Base-by-base conservation (phyloP, 768 basidiomycete genomes). In the Psilocybe subaeruginosa region DNA sequence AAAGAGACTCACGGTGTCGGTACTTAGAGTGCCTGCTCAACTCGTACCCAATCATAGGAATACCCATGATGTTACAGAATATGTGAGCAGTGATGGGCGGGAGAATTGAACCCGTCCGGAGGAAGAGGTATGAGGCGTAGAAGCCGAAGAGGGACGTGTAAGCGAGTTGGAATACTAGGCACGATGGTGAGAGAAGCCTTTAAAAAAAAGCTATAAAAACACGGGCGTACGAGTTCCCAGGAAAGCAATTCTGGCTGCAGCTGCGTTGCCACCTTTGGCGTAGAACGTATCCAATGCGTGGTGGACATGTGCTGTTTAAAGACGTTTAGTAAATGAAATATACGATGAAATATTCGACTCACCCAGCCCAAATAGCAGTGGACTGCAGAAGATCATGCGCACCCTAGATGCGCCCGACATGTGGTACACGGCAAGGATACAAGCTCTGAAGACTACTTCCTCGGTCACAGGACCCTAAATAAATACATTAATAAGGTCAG, bases 111-210 rank as follows among this genome's bases (percentile, higher is more conserved):
- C 90, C 87, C 3, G 95, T 95, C 52, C 91, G 86, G 7, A 97
- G 80, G 76, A 95, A 94, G 46, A 97, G 82, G 74, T 86, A 97
- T 3, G 93, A 84, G 23, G 87, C 89, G 74, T 91, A 91, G 73
- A 89, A 92, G 3, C 97, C 97, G 67, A 99, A 99, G 12, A 98
- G 68, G 3, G 93, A 95, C 6, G 97, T 99, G 74, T 98, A 99
- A 3, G 80, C 70, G 23, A 96, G 80, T 75, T 99, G 97, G 74
- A 97, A 89, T 4, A 86, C 95, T 98, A 68, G 7, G n/a, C 27
- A 4, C 17, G 14, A 27, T 23, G 35, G 23, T 49, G n/a, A 46
- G 50, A 48, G 39, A 41, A 19, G 16, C 4, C 19, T 37, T 27
- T 9, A 19, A 19, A 27, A 51, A 51, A 46, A 14, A 41, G 39